Evolutionary conservation across 2,329 filamentous ascomycete genomes (phyloP).

Genomic region (Neophaeococcomyces mojaviensis): DNA sequence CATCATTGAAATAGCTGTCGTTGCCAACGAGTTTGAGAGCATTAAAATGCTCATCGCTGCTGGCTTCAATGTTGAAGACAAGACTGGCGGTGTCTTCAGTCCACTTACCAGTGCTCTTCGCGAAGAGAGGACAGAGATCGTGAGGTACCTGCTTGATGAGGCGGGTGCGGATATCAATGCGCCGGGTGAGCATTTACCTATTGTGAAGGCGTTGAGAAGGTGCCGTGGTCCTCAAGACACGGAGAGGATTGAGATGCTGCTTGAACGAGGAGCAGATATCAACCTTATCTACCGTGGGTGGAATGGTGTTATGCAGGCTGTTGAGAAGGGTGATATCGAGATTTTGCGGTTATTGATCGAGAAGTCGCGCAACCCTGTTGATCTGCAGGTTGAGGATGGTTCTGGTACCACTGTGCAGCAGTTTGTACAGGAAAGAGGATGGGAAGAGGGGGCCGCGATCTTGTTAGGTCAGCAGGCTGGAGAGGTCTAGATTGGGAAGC

Average conservation of each 20-base stretch:
- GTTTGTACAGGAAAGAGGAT: constrained; percentile 51
- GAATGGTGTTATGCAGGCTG: constrained; percentile 58
- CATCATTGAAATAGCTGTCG: constrained; percentile 60
- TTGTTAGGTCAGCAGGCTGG: too few relatives aligned
- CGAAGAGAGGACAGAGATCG: constrained; percentile 55
- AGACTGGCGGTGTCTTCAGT: constrained; percentile 65
- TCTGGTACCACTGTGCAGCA: constrained; percentile 48
- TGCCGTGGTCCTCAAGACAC: constrained; percentile 47
- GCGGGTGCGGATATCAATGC: constrained; percentile 58
- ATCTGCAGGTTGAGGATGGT: constrained; percentile 47
- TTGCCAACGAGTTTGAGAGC: constrained; percentile 58
- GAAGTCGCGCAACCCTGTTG: constrained; percentile 12
- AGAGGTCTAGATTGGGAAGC: too few relatives aligned
- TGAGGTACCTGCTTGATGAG: constrained; percentile 53
- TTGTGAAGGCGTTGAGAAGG: constrained; percentile 61
- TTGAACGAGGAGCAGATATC: constrained; percentile 58
- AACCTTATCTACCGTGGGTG: constrained; percentile 61
- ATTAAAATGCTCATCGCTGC: constrained; percentile 58
- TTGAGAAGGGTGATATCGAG: constrained; percentile 54
- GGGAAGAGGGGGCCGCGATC: constrained; percentile 44
- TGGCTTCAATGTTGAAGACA: constrained; percentile 62
- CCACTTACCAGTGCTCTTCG: constrained; percentile 61
- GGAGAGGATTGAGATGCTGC: constrained; percentile 55
- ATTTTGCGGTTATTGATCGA: constrained; percentile 45
- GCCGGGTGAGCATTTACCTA: constrained; percentile 62